These are phyloP conservation scores for Silene noctiflora DNA, from an alignment of 179 eudicot species.

Conservation along the genomic window DNA sequence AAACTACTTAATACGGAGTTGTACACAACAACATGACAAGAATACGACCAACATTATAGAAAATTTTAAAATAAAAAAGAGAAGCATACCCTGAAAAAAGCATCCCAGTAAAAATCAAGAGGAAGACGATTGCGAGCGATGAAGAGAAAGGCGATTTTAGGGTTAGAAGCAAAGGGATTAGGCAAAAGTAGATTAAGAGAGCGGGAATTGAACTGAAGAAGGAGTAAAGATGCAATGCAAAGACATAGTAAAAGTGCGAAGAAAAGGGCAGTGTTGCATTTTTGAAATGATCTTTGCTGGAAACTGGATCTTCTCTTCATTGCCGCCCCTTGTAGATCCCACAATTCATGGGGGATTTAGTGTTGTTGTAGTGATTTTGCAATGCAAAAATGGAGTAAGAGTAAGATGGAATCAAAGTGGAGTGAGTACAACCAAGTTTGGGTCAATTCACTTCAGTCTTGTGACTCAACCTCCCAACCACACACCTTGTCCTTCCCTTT, in stretches of 20 bases:
- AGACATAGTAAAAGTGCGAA: slow-evolving; percentile 36
- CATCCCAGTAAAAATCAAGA: slow-evolving; percentile 80
- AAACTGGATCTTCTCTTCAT: slow-evolving; percentile 58
- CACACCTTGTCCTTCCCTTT: background rate
- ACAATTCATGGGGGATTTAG: background rate
- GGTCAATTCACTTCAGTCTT: background rate
- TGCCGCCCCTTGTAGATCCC: too few species aligned
- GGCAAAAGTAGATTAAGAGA: slow-evolving; percentile 25
- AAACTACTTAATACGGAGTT: too few species aligned
- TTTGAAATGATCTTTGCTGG: slow-evolving; percentile 38
- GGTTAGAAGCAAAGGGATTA: slow-evolving; percentile 36
- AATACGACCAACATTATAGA: too few species aligned
- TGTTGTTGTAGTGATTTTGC: background rate
- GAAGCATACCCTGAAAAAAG: slow-evolving; percentile 58
- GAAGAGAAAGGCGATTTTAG: slow-evolving; percentile 78
- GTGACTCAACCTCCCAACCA: background rate
- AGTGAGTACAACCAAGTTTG: background rate
- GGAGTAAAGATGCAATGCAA: slow-evolving; percentile 47
- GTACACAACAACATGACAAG: too few species aligned
- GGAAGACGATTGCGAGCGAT: slow-evolving; percentile 81
- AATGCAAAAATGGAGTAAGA: background rate
- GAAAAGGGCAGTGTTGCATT: slow-evolving; percentile 45
- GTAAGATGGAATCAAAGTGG: slow-evolving; percentile 13
- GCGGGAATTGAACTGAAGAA: slow-evolving; percentile 39
- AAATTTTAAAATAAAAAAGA: background rate